Evolutionary conservation across 768 basidiomycete genomes (phyloP), one percentile per base, ranked within the genome.

Genomic region (Suillus tomentosus): DNA sequence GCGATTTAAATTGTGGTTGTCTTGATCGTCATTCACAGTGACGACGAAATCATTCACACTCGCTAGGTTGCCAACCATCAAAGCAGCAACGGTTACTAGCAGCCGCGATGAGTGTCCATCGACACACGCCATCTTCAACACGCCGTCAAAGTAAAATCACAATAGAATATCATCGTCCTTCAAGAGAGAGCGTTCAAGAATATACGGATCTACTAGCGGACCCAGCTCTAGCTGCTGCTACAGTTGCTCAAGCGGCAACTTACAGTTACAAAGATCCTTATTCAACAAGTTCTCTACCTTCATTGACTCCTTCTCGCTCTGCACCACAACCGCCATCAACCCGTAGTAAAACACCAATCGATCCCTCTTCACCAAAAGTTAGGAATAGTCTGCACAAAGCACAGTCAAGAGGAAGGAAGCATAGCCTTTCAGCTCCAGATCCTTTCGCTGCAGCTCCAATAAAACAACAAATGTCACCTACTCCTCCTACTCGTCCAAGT

Each of bases 401-500:
- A 7, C 79, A 83, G 39, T 84, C 85, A 15, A 79, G 82, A 57
- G 62, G 78, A 0, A 80, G 85, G 60, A 89, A 88, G 68, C 82
- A 81, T 70, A 83, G 81, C 69, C 73, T 85, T 2, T 68, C 73
- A 4, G 72, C 39, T 64, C 76, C 77, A 77, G 87, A 89, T 76
- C 87, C 87, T 2, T 88, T 88, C 71, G 86, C 86, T 14, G 65
- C 76, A 3, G 72, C 78, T 59, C 62, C 67, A 63, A 50, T 68
- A 37, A 68, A 70, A 15, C 75, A 73, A 73, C 70, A 70, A 75
- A 78, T 74, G 62, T 72, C 80, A 66, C 74, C 78, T 55, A 71
- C 82, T 86, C 0, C 91, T 2, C 92, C 92, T 10, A 87, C 89
- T 2, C 85, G 93, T 51, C 93, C 93, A 0, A 92, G 91, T 54